phyloP scores from a whole-genome alignment of 805 yeast species.

The Yarrowia hollandica region DNA sequence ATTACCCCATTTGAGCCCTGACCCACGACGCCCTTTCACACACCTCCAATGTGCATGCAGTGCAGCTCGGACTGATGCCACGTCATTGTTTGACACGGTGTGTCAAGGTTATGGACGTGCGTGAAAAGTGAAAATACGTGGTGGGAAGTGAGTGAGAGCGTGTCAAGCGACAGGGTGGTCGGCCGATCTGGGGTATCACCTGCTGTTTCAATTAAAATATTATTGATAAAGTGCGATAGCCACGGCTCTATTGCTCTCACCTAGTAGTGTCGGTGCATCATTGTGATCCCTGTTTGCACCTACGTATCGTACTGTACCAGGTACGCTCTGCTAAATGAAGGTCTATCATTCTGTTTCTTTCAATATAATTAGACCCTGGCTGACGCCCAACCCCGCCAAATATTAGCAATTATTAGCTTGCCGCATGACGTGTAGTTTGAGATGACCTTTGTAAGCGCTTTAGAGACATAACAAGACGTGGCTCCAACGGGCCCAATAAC shows the following conservation, averaged over 20 bases:
- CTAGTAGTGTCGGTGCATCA: too few relatives aligned
- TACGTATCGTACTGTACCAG: too few relatives aligned
- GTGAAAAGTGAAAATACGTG: not conserved
- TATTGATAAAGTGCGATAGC: not conserved
- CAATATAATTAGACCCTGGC: not conserved
- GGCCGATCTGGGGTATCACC: slow-evolving; percentile 13
- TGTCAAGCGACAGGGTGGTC: not conserved
- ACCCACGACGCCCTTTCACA: not conserved
- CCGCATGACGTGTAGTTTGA: slow-evolving; percentile 18
- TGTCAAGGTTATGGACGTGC: slow-evolving; percentile 1
- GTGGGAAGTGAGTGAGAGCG: not conserved
- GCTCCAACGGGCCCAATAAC: too few relatives aligned
- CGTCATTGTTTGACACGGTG: slow-evolving; percentile 18
- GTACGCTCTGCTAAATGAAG: too few relatives aligned
- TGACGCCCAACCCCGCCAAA: not conserved
- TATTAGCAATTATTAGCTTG: too few relatives aligned
- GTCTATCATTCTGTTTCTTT: too few relatives aligned
- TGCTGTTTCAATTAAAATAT: too few relatives aligned
- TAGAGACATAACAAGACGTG: too few relatives aligned
- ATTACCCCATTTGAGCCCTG: not conserved
- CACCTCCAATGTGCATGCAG: slow-evolving; percentile 9
- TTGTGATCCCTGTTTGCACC: too few relatives aligned
- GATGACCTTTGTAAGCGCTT: too few relatives aligned
- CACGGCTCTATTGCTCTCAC: too few relatives aligned
- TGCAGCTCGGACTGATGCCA: slow-evolving; percentile 4